phyloP scores from a whole-genome alignment of 2,329 filamentous ascomycete genomes.

The Mariannaea elegans region DNA sequence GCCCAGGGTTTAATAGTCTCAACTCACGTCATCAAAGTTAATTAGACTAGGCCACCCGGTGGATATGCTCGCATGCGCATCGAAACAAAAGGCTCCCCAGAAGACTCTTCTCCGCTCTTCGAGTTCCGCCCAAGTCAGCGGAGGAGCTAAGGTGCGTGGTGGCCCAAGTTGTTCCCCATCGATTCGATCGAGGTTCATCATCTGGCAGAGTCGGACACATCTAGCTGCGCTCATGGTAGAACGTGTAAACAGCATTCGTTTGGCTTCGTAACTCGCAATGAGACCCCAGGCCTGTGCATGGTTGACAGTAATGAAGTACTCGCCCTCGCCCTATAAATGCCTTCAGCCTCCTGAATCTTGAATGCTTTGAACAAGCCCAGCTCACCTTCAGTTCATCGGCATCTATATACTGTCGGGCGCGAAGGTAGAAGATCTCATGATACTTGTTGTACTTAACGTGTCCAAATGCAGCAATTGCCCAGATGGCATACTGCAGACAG shows the following conservation, averaged over 20 bases:
- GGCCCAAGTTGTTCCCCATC: constrained; percentile 73
- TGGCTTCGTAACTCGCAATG: constrained; percentile 82
- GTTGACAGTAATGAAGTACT: constrained; percentile 79
- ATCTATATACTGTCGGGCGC: constrained; percentile 84
- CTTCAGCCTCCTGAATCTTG: background rate
- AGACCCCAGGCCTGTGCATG: constrained; percentile 85
- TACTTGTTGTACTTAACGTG: constrained; percentile 77
- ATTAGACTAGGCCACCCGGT: constrained; percentile 90
- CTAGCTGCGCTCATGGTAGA: constrained; percentile 84
- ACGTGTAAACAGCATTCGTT: constrained; percentile 83
- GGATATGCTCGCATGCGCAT: constrained; percentile 86
- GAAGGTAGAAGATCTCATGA: constrained; percentile 81
- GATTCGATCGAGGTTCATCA: constrained; percentile 85
- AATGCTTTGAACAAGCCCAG: background rate
- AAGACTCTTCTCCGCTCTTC: constrained; percentile 84
- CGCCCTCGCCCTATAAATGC: constrained; percentile 70
- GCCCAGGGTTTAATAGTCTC: background rate
- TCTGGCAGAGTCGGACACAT: constrained; percentile 75
- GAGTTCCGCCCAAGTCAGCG: constrained; percentile 81
- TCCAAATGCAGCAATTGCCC: constrained; percentile 78
- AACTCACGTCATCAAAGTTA: constrained; percentile 71
- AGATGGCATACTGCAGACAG: constrained; percentile 86
- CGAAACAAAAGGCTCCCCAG: constrained; percentile 84
- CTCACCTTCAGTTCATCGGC: constrained; percentile 81
- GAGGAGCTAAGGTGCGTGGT: constrained; percentile 77